Conservation (phyloP, 768 basidiomycete genomes). For the Auriscalpium orientale region DNA sequence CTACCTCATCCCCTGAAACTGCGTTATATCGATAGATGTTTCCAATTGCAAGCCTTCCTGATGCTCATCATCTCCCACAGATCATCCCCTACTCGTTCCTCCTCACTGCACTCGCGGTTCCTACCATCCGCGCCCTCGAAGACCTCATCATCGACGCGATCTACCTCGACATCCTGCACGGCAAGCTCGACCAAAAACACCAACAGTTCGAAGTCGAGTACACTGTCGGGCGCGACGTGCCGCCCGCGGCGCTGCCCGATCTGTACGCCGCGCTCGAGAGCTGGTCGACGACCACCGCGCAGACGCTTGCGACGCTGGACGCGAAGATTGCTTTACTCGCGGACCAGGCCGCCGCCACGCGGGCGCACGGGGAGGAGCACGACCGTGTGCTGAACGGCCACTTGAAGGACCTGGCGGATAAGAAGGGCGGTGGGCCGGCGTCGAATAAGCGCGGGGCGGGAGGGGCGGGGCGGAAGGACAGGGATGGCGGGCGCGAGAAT, state of each 20-base stretch:
- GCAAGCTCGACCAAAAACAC: constrained; percentile 90
- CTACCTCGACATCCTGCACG: constrained; percentile 83
- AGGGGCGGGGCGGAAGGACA: constrained; percentile 3
- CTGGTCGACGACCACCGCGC: constrained; percentile 64
- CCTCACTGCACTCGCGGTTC: constrained; percentile 62
- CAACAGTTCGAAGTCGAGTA: constrained; percentile 88
- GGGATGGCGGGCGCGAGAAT: constrained; percentile 9
- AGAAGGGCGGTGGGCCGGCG: constrained; percentile 40
- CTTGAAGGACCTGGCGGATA: constrained; percentile 57
- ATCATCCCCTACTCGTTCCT: constrained; percentile 78
- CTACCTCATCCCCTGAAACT: neutral
- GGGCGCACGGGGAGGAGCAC: constrained; percentile 42
- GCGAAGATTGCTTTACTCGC: constrained; percentile 55
- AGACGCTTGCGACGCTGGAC: constrained; percentile 68
- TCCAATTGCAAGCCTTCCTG: neutral
- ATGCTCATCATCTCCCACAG: constrained; percentile 29
- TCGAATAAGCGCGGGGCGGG: constrained; percentile 10
- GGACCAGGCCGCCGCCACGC: constrained; percentile 32
- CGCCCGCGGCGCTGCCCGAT: constrained; percentile 56
- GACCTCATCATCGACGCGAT: constrained; percentile 97
- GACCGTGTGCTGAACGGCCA: constrained; percentile 44
- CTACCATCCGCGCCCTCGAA: constrained; percentile 82
- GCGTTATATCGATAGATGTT: too few species aligned
- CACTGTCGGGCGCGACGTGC: constrained; percentile 88
- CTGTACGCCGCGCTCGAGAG: constrained; percentile 55